phyloP scores from a whole-genome alignment of 257 asterid genomes.

The Fraxinus anomala region DNA sequence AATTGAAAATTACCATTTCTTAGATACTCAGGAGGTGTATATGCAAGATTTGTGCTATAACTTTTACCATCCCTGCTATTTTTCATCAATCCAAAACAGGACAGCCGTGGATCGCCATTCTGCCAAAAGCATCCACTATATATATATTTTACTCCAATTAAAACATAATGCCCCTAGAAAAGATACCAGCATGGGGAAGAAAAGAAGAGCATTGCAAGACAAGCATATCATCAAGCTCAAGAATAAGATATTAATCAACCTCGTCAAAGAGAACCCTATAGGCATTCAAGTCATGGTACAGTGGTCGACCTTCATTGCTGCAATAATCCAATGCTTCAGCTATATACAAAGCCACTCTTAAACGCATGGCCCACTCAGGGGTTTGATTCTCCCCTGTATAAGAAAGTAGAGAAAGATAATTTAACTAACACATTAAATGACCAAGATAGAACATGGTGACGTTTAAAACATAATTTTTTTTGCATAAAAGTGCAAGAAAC shows the following conservation, averaged over 20 bases:
- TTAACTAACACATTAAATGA: slow-evolving; percentile 5
- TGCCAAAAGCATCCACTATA: slow-evolving; percentile 42
- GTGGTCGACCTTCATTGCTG: slow-evolving; percentile 87
- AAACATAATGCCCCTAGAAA: slow-evolving; percentile 8
- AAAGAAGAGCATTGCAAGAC: slow-evolving; percentile 14
- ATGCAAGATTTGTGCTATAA: slow-evolving; percentile 98
- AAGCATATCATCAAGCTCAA: slow-evolving; percentile 14
- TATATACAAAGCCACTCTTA: slow-evolving; percentile 89
- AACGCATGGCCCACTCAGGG: slow-evolving; percentile 99
- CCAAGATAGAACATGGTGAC: slow-evolving; percentile 14
- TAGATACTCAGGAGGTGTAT: slow-evolving; percentile 95
- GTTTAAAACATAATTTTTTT: not conserved
- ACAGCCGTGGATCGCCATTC: slow-evolving; percentile 95
- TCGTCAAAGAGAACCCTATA: slow-evolving; percentile 97
- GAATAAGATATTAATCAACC: slow-evolving; percentile 46
- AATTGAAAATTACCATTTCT: slow-evolving; percentile 64
- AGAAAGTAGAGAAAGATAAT: slow-evolving; percentile 25
- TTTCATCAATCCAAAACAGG: slow-evolving; percentile 96
- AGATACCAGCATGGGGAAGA: slow-evolving; percentile 1
- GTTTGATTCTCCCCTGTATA: slow-evolving; percentile 93
- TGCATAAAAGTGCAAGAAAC: slow-evolving; percentile 3
- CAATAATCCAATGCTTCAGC: slow-evolving; percentile 98
- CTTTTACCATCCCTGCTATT: slow-evolving; percentile 99
- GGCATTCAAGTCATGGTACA: slow-evolving; percentile 97
- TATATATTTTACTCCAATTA: slow-evolving; percentile 21